Evolutionary conservation across 352 stramenopile species (phyloP), one percentile per base, ranked within the genome.

Genomic region (Paralagenidium karlingii): DNA sequence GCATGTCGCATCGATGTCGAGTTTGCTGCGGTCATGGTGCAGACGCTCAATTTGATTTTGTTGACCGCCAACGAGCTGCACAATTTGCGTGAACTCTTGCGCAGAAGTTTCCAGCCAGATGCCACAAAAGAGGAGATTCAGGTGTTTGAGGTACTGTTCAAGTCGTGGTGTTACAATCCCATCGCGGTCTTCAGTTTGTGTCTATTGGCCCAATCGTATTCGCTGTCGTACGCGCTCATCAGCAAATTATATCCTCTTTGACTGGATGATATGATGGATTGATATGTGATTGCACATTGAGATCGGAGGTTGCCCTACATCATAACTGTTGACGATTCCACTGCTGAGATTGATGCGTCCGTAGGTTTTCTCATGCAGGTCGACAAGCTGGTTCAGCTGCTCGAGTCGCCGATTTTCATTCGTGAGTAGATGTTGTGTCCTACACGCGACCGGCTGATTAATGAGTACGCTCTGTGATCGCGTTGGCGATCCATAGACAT

Each of bases 331-430:
- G n/a, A n/a, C n/a, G n/a, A n/a, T n/a, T n/a, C n/a, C n/a, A 82
- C 64, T 70, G 95, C 91, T n/a, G 66, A 94, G 27, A 88, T 98
- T 53, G 90, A 98, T 46, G 85, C 97, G 11, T 97, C 87, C n/a
- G 91, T 98, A 18, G 92, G 94, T 5, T 99, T 98, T 55, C 62
- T 99, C 6, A 98, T 99, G 85, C 95, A 99, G 71, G 91, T 99
- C 47, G 96, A 99, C 70, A 99, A 99, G 55, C 78, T 99, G 25
- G 95, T 99, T 24, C 95, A 99, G 58, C 68, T 99, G 10, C 64
- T 99, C 31, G 96, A 99, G 63, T 99, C 94, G 37, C 96, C 96
- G 4, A 97, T 99, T 34, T 99, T 99, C 69, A 86, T 99, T 42
- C 75, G 30, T 36, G 22, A 34, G 19, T 3, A 24, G 36, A 8